These are phyloP conservation scores for Coniochaeta hoffmannii DNA, from an alignment of 2,329 filamentous ascomycete genomes.

Conservation along the genomic window DNA sequence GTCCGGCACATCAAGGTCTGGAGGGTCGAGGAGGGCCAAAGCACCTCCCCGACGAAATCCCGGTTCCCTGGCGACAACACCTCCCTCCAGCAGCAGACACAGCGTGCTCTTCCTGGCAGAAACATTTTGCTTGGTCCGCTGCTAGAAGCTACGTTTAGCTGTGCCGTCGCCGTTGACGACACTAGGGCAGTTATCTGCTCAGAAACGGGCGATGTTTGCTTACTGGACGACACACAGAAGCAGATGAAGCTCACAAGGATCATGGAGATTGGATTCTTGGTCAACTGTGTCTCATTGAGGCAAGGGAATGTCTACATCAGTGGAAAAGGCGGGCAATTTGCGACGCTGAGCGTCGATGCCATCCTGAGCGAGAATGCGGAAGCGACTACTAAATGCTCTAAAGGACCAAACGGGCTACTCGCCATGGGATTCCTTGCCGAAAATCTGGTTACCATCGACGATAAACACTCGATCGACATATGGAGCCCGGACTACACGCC, in stretches of 20 bases:
- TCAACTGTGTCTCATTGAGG: conserved; percentile 59
- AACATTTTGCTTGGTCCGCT: conserved; percentile 81
- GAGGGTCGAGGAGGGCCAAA: conserved; percentile 63
- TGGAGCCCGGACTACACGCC: conserved; percentile 41
- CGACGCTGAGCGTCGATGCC: conserved; percentile 42
- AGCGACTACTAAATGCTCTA: conserved; percentile 29
- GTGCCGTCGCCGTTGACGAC: conserved; percentile 64
- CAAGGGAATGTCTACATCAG: conserved; percentile 58
- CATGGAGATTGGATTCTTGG: conserved; percentile 57
- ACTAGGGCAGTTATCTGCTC: conserved; percentile 76
- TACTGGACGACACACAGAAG: conserved; percentile 70
- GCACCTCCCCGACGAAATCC: conserved; percentile 56
- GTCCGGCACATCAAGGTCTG: conserved; percentile 91
- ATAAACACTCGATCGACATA: conserved; percentile 66
- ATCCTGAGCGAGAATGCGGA: conserved; percentile 34
- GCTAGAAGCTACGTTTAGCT: conserved; percentile 78
- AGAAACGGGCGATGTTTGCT: conserved; percentile 81
- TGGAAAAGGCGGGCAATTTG: conserved; percentile 55
- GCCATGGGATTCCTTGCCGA: conserved; percentile 62
- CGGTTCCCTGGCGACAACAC: conserved; percentile 40
- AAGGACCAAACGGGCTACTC: conserved; percentile 41
- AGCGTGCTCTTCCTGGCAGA: conserved; percentile 72
- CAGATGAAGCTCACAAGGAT: conserved; percentile 64
- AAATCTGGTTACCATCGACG: conserved; percentile 68
- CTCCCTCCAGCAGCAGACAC: conserved; percentile 27